Percentiles rank a stretch among this genome's conserved stretches.
Conservation (phyloP, 306 rosid species). For the Sphenostylis stenocarpa region DNA sequence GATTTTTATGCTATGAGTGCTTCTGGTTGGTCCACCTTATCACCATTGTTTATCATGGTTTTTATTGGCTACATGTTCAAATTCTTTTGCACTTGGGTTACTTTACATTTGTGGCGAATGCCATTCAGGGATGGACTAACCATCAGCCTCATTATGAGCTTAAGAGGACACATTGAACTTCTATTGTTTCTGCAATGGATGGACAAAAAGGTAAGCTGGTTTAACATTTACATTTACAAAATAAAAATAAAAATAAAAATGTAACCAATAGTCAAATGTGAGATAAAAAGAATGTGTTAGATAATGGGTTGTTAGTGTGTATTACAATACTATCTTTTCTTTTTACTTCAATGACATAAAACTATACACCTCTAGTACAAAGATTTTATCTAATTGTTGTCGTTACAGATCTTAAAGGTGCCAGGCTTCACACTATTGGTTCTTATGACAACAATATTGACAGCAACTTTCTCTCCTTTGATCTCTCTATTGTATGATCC, state of each 20-base stretch:
- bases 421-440: conserved; percentile 63
- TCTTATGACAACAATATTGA: conserved; percentile 44
- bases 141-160: conserved; percentile 55
- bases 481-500: conserved; percentile 73
- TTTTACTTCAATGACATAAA: too few relatives aligned
- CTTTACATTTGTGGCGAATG: conserved; percentile 38
- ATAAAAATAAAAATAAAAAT: too few relatives aligned
- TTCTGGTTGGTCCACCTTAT: conserved; percentile 44
- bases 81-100: conserved; percentile 35
- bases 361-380: neutral
- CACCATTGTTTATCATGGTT: conserved; percentile 50
- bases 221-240: neutral
- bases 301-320: too few relatives aligned
- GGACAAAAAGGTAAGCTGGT: conserved; percentile 56
- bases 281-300: too few relatives aligned
- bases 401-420: conserved; percentile 46
- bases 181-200: conserved; percentile 63
- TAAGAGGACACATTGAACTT: conserved; percentile 73
- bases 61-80: conserved; percentile 46
- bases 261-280: too few relatives aligned
- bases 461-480: conserved; percentile 51
- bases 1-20: conserved; percentile 44
- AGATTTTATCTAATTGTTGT: neutral
- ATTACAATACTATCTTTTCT: too few relatives aligned
- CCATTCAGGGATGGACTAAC: conserved; percentile 59